Conservation (phyloP, 345 rosid genomes). For the Eucalyptus curtisii region DNA sequence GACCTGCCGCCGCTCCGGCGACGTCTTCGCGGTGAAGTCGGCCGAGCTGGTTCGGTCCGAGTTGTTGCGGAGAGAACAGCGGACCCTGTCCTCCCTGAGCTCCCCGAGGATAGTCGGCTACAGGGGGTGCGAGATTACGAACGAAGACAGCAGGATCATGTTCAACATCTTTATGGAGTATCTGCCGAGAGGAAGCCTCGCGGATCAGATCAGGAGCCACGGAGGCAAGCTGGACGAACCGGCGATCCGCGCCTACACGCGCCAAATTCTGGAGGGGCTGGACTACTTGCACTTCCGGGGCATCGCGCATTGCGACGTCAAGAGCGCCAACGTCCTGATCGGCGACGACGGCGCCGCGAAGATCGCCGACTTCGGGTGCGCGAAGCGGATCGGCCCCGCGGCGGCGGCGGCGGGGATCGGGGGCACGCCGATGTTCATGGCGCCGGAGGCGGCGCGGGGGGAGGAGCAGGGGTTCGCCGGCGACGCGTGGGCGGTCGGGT, state of each 20-base stretch:
- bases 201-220: slow-evolving; percentile 11
- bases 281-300: slow-evolving; percentile 49
- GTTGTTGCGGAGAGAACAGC: slow-evolving; percentile 43
- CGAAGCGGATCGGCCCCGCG: slow-evolving; percentile 12
- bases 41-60: slow-evolving; percentile 27
- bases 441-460: slow-evolving; percentile 84
- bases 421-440: slow-evolving; percentile 74
- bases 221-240: slow-evolving; percentile 34
- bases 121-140: slow-evolving; percentile 42
- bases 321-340: slow-evolving; percentile 47
- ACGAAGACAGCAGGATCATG: slow-evolving; percentile 12
- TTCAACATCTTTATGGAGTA: slow-evolving; percentile 67
- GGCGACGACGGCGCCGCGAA: slow-evolving; percentile 37
- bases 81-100: slow-evolving; percentile 28
- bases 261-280: slow-evolving; percentile 45
- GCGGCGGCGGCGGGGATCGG: slow-evolving; percentile 8
- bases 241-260: slow-evolving; percentile 22
- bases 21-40: slow-evolving; percentile 56
- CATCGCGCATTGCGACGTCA: slow-evolving; percentile 70
- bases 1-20: slow-evolving; percentile 14
- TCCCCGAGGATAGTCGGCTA: slow-evolving; percentile 44
- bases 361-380: slow-evolving; percentile 73
- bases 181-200: slow-evolving; percentile 40
- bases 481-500: slow-evolving; percentile 73
- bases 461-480: slow-evolving; percentile 49